Evolutionary conservation across 257 asterid genomes (phyloP).

Genomic region (Solanum sejunctum): DNA sequence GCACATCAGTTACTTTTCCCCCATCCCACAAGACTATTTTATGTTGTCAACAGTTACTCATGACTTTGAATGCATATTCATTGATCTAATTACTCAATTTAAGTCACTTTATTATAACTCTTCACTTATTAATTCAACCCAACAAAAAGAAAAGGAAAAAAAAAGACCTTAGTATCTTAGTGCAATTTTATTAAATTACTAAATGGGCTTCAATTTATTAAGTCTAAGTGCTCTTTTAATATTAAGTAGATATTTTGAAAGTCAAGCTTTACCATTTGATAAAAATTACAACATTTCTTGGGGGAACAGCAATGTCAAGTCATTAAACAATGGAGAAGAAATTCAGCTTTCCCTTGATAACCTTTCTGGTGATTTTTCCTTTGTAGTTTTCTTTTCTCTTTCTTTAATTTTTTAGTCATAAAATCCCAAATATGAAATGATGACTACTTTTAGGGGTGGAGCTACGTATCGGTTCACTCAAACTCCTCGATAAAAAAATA

Average conservation of each 20-base stretch:
- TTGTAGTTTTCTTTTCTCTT: not conserved
- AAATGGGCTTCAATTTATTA: not conserved
- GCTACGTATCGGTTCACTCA: no score
- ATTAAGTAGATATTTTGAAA: not conserved
- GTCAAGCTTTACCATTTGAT: not conserved
- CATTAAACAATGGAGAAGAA: not conserved
- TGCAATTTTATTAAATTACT: not conserved
- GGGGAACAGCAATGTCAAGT: not conserved
- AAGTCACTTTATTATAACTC: not conserved
- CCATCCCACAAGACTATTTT: not conserved
- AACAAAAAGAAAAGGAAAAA: not conserved
- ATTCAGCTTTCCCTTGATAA: not conserved
- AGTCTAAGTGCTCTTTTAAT: not conserved
- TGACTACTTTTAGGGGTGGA: not conserved
- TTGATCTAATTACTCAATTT: not conserved
- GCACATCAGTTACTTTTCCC: not conserved
- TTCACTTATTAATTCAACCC: not conserved
- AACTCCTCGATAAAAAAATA: no score
- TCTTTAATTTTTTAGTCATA: not conserved
- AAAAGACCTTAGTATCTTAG: not conserved
- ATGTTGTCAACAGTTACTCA: not conserved
- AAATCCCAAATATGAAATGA: no score
- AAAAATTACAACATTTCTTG: not conserved
- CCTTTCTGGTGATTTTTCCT: not conserved
- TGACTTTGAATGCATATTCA: not conserved